Percentiles rank a stretch among this genome's conserved stretches.
phyloP scores from a whole-genome alignment of 768 basidiomycete species.

The Kwoniella dejecticola region DNA sequence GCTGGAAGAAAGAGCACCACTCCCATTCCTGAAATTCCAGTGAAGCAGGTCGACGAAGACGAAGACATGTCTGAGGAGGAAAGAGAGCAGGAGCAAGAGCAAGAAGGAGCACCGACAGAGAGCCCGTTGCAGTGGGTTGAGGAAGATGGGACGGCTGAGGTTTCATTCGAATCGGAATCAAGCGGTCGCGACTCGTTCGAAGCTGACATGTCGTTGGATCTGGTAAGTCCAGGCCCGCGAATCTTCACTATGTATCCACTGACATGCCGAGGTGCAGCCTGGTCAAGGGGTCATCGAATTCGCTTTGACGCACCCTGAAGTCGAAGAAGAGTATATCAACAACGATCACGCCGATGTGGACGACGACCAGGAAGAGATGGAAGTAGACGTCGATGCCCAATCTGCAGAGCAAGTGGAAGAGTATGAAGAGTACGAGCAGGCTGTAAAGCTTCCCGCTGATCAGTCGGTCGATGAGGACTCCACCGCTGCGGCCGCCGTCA shows the following conservation, averaged over 20 bases:
- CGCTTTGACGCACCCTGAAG: constrained; percentile 12
- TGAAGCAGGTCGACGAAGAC: constrained; percentile 1
- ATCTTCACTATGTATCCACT: not conserved
- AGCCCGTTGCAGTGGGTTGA: constrained; percentile 32
- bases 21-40: constrained; percentile 10
- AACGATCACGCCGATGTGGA: constrained; percentile 6
- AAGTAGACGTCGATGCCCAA: constrained; percentile 1
- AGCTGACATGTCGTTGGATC: constrained; percentile 42
- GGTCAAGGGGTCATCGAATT: constrained; percentile 15
- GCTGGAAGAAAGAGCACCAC: constrained; percentile 23
- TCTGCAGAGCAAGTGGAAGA: not conserved
- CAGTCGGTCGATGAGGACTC: not conserved
- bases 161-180: constrained; percentile 63
- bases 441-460: not conserved
- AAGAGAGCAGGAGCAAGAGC: constrained; percentile 19
- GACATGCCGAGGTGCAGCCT: constrained; percentile 13
- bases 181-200: constrained; percentile 59
- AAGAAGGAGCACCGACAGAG: constrained; percentile 7
- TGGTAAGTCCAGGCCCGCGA: constrained; percentile 28
- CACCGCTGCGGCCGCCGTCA: not conserved
- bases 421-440: constrained; percentile 18
- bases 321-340: constrained; percentile 25
- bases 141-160: constrained; percentile 30
- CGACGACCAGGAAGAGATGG: constrained; percentile 6
- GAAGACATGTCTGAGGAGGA: constrained; percentile 17